These are phyloP conservation scores for Streptanthus diversifolius DNA, from an alignment of 345 rosid species.

Conservation along the genomic window DNA sequence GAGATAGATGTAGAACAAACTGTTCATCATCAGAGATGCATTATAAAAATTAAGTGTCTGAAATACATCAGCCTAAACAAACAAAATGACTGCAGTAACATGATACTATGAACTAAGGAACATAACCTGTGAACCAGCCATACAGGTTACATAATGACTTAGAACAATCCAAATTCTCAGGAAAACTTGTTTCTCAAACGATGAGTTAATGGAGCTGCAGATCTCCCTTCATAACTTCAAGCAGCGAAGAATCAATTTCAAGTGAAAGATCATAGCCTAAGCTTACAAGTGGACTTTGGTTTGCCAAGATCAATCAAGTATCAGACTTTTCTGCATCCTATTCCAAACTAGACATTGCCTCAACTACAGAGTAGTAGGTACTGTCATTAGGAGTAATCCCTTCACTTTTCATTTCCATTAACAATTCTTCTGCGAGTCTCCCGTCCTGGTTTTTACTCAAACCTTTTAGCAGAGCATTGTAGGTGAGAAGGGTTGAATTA, in stretches of 20 bases:
- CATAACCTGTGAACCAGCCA: background rate
- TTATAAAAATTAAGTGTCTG: too few relatives aligned
- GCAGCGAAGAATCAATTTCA: background rate
- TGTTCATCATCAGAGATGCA: too few relatives aligned
- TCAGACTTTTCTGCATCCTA: background rate
- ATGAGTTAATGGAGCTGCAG: too few relatives aligned
- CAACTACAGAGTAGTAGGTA: conserved; percentile 64
- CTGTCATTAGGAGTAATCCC: conserved; percentile 83
- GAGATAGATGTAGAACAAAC: too few relatives aligned
- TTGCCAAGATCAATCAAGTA: conserved; percentile 8
- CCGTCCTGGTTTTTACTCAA: conserved; percentile 72
- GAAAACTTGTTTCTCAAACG: too few relatives aligned
- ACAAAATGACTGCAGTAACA: too few relatives aligned
- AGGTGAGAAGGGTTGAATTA: conserved; percentile 76
- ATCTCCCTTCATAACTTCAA: background rate
- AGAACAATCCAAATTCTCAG: too few relatives aligned
- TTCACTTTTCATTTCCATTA: conserved; percentile 73
- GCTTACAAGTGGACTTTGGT: background rate
- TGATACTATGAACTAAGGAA: background rate
- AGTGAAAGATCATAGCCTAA: background rate
- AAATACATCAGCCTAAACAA: too few relatives aligned
- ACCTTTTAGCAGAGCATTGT: conserved; percentile 80
- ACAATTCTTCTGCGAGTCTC: conserved; percentile 64
- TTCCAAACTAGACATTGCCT: conserved; percentile 44
- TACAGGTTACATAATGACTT: background rate